A percentile compares a stretch with the other conserved stretches of the same genome.
phyloP scores from a whole-genome alignment of 106 monocot species.

The Dioscorea dumetorum region DNA sequence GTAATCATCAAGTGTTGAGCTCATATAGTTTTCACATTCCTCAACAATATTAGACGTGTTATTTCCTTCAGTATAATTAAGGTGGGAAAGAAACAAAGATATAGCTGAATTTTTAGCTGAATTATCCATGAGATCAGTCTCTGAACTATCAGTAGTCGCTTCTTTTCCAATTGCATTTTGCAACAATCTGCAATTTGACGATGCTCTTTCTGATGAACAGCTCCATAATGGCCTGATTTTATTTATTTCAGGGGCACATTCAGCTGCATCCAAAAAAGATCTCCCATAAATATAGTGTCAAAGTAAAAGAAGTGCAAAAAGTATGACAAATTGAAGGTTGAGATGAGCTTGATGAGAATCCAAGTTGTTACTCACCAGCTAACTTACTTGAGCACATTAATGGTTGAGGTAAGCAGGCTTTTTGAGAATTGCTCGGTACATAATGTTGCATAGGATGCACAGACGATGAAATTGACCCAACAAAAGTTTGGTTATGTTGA shows the following conservation, averaged over 20 bases:
- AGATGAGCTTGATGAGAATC: slow-evolving; percentile 1
- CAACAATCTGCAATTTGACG: slow-evolving; percentile 4
- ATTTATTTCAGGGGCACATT: slow-evolving; percentile 9
- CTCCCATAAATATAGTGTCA: background rate
- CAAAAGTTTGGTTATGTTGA: slow-evolving; percentile 24
- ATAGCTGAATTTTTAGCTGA: slow-evolving; percentile 47
- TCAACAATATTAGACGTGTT: slow-evolving; percentile 19
- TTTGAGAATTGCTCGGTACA: slow-evolving; percentile 12
- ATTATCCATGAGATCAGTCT: slow-evolving; percentile 19
- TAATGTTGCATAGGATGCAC: slow-evolving; percentile 10
- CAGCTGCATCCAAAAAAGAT: slow-evolving; percentile 35
- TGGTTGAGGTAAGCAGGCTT: slow-evolving; percentile 15
- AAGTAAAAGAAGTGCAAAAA: background rate
- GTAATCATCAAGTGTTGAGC: slow-evolving; percentile 16
- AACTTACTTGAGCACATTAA: slow-evolving; percentile 28
- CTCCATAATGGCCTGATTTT: too few species aligned
- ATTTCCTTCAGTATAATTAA: slow-evolving; percentile 39
- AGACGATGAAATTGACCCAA: slow-evolving; percentile 17
- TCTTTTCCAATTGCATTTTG: slow-evolving; percentile 16
- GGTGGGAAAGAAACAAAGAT: slow-evolving; percentile 72
- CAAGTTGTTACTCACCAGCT: background rate
- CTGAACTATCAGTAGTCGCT: slow-evolving; percentile 10
- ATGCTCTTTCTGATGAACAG: slow-evolving; percentile 12
- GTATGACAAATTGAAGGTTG: too few species aligned
- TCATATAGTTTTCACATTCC: slow-evolving; percentile 18